Evolutionary conservation across 345 rosid genomes (phyloP), one percentile per base, ranked within the genome.

Genomic region (Aquilaria yunnanensis): DNA sequence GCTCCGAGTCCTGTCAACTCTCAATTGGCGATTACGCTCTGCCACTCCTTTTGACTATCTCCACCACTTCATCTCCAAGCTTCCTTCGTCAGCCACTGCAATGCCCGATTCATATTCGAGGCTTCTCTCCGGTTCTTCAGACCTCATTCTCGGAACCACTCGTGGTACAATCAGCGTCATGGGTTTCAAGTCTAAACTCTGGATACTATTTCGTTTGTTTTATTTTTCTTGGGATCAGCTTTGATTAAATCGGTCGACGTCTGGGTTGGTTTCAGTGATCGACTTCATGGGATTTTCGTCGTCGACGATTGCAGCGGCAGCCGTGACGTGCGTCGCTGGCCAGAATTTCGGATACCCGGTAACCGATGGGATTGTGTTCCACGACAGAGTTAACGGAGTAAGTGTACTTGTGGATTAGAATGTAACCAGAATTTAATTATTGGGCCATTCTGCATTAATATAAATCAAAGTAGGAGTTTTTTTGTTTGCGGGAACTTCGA

Each of bases 11-110:
- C 71, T 78, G 91, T 63, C 77, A 14, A 60, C 53, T 72, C 88
- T 85, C 61, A 41, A 66, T 46, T 85, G 91, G 91, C 68, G 77
- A 34, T 70, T 85, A 47, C 76, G 77, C 47, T 78, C 88, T 2
- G 67, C 77, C 60, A 85, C 91, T 49, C 85, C 91, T 3, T 80
- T 85, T 63, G 81, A 85, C 51, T 85, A 67, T 71, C 82, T 82
- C 9, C 69, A 71, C 69, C 59, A 60, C 64, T 85, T 82, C 68
- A 69, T 77, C 61, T 66, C 75, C 51, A 73, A 65, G 65, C 64
- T 80, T 13, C 73, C 72, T 31, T 51, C 77, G 31, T 61, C 71
- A 29, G 59, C 77, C 10, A 51, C 71, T 30, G 5, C 48, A n/a
- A 14, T 61, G 10, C 50, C 69, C 30, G 72, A 60, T 14, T 47